These are phyloP conservation scores for sunflower (Helianthus annuus) DNA, from an alignment of 129 eudicot genomes.

Conservation along the genomic window HanXRQr2.0-SUNRISE NC_035446.2:27468831-27469330, in stretches of 20 bases:
- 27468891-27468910: background rate
- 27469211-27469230: background rate
- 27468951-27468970: background rate
- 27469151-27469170: background rate
- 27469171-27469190: background rate
- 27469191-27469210: background rate
- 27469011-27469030: too few relatives aligned
- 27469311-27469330: conserved; percentile 47
- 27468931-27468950: background rate
- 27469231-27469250: background rate
- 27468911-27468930: background rate
- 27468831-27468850: background rate
- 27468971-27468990: too few relatives aligned
- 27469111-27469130: background rate
- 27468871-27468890: background rate
- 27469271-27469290: background rate
- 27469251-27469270: too few relatives aligned
- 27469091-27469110: background rate
- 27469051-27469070: too few relatives aligned
- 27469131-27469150: background rate
- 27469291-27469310: conserved; percentile 50
- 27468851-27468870: background rate
- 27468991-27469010: too few relatives aligned
- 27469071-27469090: too few relatives aligned
- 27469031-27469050: too few relatives aligned